A percentile compares a stretch with the other conserved stretches of the same genome.
Conservation (phyloP, 73 alveolate genomes). For the Symbiodinium pilosum region DNA sequence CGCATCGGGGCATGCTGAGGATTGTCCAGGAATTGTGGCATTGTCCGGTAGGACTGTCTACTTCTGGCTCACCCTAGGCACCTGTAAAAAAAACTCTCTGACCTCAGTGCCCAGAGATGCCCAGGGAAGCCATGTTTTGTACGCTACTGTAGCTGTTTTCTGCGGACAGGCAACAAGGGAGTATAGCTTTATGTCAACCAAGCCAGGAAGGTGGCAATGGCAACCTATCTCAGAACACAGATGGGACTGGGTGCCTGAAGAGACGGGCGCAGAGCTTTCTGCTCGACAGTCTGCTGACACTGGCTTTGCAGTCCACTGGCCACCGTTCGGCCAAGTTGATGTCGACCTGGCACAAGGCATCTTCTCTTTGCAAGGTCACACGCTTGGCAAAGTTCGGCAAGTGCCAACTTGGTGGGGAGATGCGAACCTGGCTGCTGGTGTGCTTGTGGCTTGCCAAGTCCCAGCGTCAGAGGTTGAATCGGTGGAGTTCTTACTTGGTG, state of each 20-base stretch:
- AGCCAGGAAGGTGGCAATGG: constrained; percentile 24
- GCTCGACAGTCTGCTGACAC: neutral
- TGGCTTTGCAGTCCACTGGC: neutral
- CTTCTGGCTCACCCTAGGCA: too few species aligned
- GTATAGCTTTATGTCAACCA: neutral
- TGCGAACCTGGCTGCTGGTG: constrained; percentile 62
- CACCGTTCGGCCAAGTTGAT: neutral
- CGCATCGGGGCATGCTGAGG: too few species aligned
- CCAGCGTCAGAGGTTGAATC: neutral
- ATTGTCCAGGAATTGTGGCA: too few species aligned
- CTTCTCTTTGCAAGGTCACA: neutral
- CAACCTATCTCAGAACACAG: constrained; percentile 11
- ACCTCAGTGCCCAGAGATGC: too few species aligned
- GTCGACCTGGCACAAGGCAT: neutral
- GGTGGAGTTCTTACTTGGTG: constrained; percentile 11
- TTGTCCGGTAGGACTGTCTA: too few species aligned
- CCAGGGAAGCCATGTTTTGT: too few species aligned
- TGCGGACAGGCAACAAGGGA: too few species aligned
- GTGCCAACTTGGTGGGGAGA: constrained; percentile 62
- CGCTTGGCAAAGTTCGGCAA: neutral
- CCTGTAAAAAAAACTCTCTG: too few species aligned
- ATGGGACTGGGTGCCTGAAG: constrained; percentile 32
- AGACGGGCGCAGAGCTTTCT: neutral
- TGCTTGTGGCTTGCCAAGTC: constrained; percentile 33
- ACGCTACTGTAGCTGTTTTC: too few species aligned